Percentiles rank a stretch among this genome's conserved stretches.
Evolutionary conservation across 2,329 filamentous ascomycete species (phyloP).

Genomic region (Cordyceps cicadae): DNA sequence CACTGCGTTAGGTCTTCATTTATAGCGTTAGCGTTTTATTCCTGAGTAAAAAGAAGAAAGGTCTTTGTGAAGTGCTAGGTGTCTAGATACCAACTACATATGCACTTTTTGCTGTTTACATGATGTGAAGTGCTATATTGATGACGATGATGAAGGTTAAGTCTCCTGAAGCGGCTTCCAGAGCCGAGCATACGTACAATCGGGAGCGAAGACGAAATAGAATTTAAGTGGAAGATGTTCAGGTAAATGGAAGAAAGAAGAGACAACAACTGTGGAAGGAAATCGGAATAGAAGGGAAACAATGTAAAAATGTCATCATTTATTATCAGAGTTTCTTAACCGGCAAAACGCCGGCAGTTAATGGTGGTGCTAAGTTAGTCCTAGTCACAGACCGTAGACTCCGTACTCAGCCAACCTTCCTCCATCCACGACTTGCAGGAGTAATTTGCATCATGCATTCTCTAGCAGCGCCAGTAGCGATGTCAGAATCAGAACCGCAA

Average conservation of each 20-base stretch:
- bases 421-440: background rate
- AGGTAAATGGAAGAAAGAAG: no score
- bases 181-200: background rate
- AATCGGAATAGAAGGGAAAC: no score
- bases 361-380: background rate
- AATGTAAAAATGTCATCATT: no score
- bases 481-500: background rate
- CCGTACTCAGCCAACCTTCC: no score
- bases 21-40: slow-evolving; percentile 9
- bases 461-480: background rate
- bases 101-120: no score
- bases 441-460: background rate
- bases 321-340: background rate
- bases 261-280: no score
- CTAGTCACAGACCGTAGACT: no score
- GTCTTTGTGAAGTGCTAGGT: background rate
- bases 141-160: background rate
- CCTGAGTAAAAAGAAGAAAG: slow-evolving; percentile 1
- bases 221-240: no score
- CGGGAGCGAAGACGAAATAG: no score
- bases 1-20: slow-evolving; percentile 8
- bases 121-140: background rate
- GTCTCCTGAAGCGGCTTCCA: no score
- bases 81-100: no score
- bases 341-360: slow-evolving; percentile 6